Evolutionary conservation across 129 eudicot species (phyloP), one percentile per base, ranked within the genome.

Genomic region (Tagetes patula): DNA sequence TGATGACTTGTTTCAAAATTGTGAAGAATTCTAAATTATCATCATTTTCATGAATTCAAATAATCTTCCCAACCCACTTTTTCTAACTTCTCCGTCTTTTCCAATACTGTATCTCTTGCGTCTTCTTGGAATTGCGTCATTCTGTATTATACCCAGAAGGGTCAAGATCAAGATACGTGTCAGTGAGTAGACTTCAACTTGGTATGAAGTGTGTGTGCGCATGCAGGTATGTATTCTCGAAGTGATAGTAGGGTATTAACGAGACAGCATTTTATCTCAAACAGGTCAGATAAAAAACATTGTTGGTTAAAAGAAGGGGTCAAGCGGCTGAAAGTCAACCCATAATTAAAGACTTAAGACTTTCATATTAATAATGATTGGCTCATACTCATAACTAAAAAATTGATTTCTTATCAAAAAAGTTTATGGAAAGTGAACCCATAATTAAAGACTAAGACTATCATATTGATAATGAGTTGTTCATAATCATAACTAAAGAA

Each of bases 121-220:
- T 90, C 94, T 83, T 94, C 99, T 72, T 82, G 91, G 69, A 90
- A 94, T 48, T 94, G 90, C 3, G 83, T 81, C 96, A 88, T 94
- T 79, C 97, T 94, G 85, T 69, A 52, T 47, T 47, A 47, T 33
- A 34, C 40, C 12, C 42, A 20, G 41, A 60, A 3, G 67, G 31
- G 32, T 13, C 65, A 11, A 33, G 4, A 43, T 52, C 43, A 76
- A 39, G 1, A 60, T 39, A 36, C 1, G 27, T 7, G 48, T 43
- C 59, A 1, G 12, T 32, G 62, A 2, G 13, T 14, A 20, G n/a
- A 60, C 8, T 56, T 32, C 43, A 67, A 66, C 8, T 69, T 70
- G 52, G 52, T 13, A 58, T 48, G 1, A 37, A 43, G 13, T 31
- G 4, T 6, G 32, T 52, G 14, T 10, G 20, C 14, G 33, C 55